Conservation (phyloP, 2,329 filamentous ascomycete species). For the Raffaelea deltoideospora region DNA sequence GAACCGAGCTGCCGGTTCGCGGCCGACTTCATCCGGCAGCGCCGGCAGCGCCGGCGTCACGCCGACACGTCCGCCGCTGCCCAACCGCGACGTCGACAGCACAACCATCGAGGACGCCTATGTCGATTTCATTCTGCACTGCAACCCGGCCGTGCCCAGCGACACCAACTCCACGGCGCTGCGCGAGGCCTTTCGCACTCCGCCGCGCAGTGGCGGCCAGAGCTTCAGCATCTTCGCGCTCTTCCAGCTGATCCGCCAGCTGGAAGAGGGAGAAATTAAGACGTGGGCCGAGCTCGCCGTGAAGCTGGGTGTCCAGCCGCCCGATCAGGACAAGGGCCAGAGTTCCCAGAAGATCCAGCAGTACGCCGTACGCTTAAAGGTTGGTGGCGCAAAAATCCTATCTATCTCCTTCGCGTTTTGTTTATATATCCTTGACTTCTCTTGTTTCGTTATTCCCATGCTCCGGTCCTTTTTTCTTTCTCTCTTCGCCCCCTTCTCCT, state of each 20-base stretch:
- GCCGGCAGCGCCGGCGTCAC: too few relatives aligned
- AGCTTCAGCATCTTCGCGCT: constrained; percentile 65
- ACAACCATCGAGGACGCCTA: constrained; percentile 69
- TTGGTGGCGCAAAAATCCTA: too few relatives aligned
- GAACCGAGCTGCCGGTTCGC: too few relatives aligned
- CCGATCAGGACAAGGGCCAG: constrained; percentile 66
- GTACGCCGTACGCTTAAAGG: constrained; percentile 84
- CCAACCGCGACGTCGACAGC: constrained; percentile 51
- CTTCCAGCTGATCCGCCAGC: constrained; percentile 62
- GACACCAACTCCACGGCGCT: constrained; percentile 56
- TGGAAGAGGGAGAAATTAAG: constrained; percentile 72
- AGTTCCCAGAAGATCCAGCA: constrained; percentile 90
- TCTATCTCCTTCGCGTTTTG: too few relatives aligned
- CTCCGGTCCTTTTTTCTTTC: not conserved
- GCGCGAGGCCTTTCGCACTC: constrained; percentile 59
- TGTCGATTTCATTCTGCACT: constrained; percentile 73
- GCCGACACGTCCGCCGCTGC: too few relatives aligned
- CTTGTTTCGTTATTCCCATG: not conserved
- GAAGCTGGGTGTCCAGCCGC: constrained; percentile 76
- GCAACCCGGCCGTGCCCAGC: constrained; percentile 67
- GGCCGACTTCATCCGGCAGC: too few relatives aligned
- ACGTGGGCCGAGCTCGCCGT: constrained; percentile 84
- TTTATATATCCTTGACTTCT: not conserved
- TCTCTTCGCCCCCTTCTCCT: too few relatives aligned
- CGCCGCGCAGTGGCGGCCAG: constrained; percentile 79